Percentiles rank a stretch among this genome's conserved stretches.
Evolutionary conservation across 306 rosid genomes (phyloP).

Genomic region (Delonix regia): DNA sequence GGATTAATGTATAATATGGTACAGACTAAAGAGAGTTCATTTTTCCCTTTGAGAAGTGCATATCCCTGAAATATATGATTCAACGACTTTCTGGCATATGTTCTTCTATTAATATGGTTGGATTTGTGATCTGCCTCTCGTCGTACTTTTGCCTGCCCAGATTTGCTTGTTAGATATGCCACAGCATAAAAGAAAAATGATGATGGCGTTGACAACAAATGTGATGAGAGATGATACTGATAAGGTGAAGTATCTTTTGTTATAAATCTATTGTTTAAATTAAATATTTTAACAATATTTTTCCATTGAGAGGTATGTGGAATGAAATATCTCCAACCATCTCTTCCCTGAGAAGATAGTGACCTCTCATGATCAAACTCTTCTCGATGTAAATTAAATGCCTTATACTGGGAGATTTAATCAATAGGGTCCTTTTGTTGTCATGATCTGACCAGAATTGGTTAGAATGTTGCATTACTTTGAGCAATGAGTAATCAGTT

Average conservation of each 20-base stretch:
- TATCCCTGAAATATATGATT: neutral
- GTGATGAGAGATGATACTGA: conserved; percentile 92
- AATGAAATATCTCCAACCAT: neutral
- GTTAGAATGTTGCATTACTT: conserved; percentile 21
- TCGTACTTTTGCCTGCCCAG: conserved; percentile 46
- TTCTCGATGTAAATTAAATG: conserved; percentile 26
- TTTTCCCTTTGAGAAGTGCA: neutral
- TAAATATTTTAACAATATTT: neutral
- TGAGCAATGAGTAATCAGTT: neutral
- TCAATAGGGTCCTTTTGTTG: conserved; percentile 18
- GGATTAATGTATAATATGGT: neutral
- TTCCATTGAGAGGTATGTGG: conserved; percentile 4
- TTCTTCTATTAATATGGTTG: neutral
- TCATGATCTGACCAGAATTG: conserved; percentile 10
- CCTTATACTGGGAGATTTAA: conserved; percentile 2
- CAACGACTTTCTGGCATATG: neutral
- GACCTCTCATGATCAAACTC: conserved; percentile 16
- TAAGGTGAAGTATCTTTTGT: conserved; percentile 55
- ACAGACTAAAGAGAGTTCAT: neutral
- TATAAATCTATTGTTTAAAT: neutral
- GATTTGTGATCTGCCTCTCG: conserved; percentile 19
- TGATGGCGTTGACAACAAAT: conserved; percentile 78
- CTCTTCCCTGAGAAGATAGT: conserved; percentile 18
- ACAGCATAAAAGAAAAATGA: conserved; percentile 58
- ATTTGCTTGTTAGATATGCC: conserved; percentile 83